These are phyloP conservation scores for Xerophyta viscosa DNA, from an alignment of 106 monocot genomes.

Conservation along the genomic window DNA sequence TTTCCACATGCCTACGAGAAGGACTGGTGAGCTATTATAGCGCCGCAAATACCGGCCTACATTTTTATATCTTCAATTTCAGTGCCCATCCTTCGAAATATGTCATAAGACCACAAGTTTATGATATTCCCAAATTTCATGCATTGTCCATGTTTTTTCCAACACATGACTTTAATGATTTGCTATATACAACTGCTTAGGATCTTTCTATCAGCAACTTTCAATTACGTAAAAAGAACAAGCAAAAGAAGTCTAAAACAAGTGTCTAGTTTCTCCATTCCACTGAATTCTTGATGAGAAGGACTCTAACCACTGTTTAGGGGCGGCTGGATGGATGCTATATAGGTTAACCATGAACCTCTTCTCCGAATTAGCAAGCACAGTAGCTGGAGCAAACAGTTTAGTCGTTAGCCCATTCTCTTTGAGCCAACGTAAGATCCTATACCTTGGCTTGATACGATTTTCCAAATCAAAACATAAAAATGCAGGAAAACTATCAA, in stretches of 20 bases:
- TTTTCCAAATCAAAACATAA: constrained; percentile 85
- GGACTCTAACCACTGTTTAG: constrained; percentile 78
- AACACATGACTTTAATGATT: too few species aligned
- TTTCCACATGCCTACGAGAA: too few species aligned
- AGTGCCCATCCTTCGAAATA: too few species aligned
- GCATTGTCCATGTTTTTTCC: too few species aligned
- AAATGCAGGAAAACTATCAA: constrained; percentile 59
- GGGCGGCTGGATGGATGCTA: constrained; percentile 76
- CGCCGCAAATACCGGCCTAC: too few species aligned
- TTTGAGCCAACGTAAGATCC: constrained; percentile 67
- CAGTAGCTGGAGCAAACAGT: constrained; percentile 53
- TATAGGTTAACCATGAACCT: constrained; percentile 56
- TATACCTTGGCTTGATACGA: constrained; percentile 69
- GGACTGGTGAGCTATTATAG: too few species aligned
- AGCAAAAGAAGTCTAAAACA: constrained; percentile 6
- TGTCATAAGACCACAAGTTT: too few species aligned
- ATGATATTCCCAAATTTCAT: too few species aligned
- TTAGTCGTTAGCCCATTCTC: constrained; percentile 57
- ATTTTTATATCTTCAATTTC: too few species aligned
- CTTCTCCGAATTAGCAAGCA: constrained; percentile 78
- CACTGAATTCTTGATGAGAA: constrained; percentile 40
- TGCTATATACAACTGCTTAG: too few species aligned
- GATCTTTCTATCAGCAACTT: too few species aligned
- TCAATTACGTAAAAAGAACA: too few species aligned
- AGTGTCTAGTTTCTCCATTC: constrained; percentile 14